Conservation (phyloP, 805 yeast genomes). For the Teunomyces atbi region DNA sequence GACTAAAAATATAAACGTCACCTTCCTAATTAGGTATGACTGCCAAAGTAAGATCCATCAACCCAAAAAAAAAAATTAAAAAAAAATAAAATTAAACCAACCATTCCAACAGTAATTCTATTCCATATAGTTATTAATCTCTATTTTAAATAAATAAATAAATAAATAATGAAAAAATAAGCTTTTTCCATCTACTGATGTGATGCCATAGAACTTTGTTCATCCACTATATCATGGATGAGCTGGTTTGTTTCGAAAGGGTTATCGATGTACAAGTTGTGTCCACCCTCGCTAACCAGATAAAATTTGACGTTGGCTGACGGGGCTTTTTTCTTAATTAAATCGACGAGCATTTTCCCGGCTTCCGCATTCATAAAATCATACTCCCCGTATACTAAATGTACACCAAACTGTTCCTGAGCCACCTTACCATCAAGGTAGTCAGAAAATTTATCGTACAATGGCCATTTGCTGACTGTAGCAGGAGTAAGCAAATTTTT, state of each 20-base stretch:
- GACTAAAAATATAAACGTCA: neutral
- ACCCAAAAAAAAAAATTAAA: neutral
- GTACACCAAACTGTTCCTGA: conserved; percentile 26
- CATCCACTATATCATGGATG: conserved; percentile 10
- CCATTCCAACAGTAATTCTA: neutral
- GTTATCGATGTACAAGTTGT: conserved; percentile 44
- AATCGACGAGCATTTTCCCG: conserved; percentile 36
- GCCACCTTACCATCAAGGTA: conserved; percentile 22
- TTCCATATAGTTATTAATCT: neutral
- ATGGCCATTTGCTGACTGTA: conserved; percentile 64
- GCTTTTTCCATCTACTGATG: neutral
- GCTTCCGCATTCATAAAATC: conserved; percentile 73
- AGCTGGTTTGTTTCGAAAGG: conserved; percentile 41
- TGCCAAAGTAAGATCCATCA: neutral
- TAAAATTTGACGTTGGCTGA: conserved; percentile 19
- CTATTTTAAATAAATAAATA: neutral
- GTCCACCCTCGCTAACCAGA: conserved; percentile 39
- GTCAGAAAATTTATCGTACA: conserved; percentile 52
- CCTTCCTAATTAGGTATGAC: neutral
- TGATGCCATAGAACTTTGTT: neutral
- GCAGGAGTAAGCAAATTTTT: conserved; percentile 54
- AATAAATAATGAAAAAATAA: neutral
- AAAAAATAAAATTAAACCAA: neutral
- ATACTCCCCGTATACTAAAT: conserved; percentile 63
- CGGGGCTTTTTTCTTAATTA: neutral